phyloP scores from a whole-genome alignment of 331 rosid genomes.

The Pyracantha coccinea region DNA sequence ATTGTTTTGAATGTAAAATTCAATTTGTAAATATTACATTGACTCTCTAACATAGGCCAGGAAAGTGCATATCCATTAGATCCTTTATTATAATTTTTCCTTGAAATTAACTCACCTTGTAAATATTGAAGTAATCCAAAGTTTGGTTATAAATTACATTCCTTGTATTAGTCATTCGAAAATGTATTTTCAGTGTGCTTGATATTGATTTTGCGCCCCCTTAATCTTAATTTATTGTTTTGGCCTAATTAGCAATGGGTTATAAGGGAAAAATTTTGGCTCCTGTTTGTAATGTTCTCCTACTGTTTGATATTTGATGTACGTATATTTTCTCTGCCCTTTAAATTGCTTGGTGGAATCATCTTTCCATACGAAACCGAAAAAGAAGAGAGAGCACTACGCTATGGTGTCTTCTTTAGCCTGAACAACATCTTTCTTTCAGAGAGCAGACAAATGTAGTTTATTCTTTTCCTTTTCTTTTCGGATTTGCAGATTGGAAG shows the following conservation, averaged over 20 bases:
- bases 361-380: neutral
- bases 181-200: neutral
- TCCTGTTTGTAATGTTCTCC: neutral
- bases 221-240: neutral
- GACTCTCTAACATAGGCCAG: neutral
- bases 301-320: neutral
- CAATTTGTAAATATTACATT: no score
- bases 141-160: neutral
- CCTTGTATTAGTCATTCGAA: neutral
- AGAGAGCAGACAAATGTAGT: neutral
- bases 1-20: no score
- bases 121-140: no score
- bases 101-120: no score
- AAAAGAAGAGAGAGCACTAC: neutral
- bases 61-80: neutral
- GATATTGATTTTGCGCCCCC: neutral
- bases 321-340: neutral
- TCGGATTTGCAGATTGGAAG: slow-evolving; percentile 10
- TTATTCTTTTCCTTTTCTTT: neutral
- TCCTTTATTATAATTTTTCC: no score
- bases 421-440: neutral
- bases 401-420: neutral
- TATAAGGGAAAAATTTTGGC: neutral
- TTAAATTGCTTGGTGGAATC: neutral
- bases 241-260: neutral